Base-by-base conservation (phyloP, 2,329 filamentous ascomycete species). In the Xylariaceae sp. region DNA sequence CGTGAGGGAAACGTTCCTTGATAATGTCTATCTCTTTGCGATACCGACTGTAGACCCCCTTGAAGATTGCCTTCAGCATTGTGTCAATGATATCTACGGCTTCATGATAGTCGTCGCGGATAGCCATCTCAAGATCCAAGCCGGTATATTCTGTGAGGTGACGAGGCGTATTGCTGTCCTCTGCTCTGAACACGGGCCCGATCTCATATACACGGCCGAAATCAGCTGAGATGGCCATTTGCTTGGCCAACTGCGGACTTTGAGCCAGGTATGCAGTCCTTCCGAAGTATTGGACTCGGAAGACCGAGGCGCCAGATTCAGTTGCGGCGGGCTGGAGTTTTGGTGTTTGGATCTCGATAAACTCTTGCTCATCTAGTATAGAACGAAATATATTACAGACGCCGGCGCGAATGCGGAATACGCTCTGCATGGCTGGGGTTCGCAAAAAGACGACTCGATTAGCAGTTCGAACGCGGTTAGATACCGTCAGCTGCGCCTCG, bases 61-160 rank as follows among this genome's bases (percentile, higher is more conserved):
- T 79, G 74, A 90, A 85, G 47, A 95, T 89, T 52, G 80, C 76
- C 75, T 95, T 95, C 69, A 96, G 84, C 56, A 88, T 86, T 13
- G 80, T 78, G 66, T 96, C 92, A 44, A 96, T 81, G 9, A 88
- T 78, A 36, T 84, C 77, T 30, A 96, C 80, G 47, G 92, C 88
- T 71, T 96, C 92, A 65, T 95, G 87, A 69, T 96, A 96, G 70
- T 95, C 86, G 63, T 88, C 84, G 47, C 91, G 86, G 59, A 96
- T 89, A 2, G 86, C 81, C 92, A 96, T 96, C 68, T 96, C 92
- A 16, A 96, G 71, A 78, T 96, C 92, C 29, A 96, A 77, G 51
- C 92, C 92, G 4, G 91, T 96, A 69, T 95, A 96, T 70, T 96
- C 92, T 0, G 92, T 96, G 77, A 96, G 77, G 69, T 96, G 92